Conservation (phyloP, 306 rosid genomes). For the Inga leiocalycina region DNA sequence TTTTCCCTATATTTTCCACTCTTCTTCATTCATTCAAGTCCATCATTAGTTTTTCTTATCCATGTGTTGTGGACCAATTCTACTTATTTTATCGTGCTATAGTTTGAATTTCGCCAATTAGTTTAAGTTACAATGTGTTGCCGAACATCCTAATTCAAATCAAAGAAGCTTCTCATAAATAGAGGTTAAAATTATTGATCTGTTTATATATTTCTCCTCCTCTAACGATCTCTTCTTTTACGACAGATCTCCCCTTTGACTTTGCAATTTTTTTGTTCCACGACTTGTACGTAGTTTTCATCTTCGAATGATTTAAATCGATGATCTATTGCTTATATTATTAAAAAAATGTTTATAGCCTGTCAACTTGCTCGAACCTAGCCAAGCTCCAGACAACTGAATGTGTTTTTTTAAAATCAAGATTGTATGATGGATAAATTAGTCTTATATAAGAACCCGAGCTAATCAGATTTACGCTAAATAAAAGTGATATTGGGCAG, state of each 20-base stretch:
- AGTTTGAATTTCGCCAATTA: background rate
- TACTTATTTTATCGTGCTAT: background rate
- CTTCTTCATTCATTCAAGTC: background rate
- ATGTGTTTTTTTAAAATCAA: background rate
- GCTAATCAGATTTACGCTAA: background rate
- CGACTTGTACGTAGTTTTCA: background rate
- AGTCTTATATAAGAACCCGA: no score
- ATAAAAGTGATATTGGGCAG: background rate
- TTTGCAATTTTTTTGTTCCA: background rate
- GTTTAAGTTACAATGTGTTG: background rate
- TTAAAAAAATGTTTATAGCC: background rate
- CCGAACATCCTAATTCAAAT: background rate
- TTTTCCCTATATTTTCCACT: background rate
- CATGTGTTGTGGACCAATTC: background rate
- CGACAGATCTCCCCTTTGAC: background rate
- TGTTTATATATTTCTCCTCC: background rate
- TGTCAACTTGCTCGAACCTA: background rate
- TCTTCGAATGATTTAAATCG: background rate
- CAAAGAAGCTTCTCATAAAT: background rate
- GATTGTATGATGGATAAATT: background rate
- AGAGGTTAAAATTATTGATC: no score
- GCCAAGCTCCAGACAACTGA: background rate
- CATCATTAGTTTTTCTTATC: background rate
- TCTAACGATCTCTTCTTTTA: no score
- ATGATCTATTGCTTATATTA: no score